These are phyloP conservation scores for Myxozyma sirexii DNA, from an alignment of 805 yeast genomes.

Conservation along the genomic window DNA sequence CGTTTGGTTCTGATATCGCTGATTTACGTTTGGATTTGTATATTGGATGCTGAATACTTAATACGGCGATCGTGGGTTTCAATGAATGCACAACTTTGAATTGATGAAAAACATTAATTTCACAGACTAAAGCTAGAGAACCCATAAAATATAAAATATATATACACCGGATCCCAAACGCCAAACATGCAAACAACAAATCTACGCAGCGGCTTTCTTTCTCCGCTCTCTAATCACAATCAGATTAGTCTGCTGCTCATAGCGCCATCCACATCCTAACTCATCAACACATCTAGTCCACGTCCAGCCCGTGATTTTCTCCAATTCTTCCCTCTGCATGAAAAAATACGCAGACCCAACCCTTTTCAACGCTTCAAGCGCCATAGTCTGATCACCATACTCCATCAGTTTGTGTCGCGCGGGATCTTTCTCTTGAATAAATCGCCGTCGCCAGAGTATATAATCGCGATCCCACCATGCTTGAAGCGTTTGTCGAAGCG, in stretches of 20 bases:
- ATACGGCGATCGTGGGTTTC: no score
- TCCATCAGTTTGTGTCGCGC: constrained; percentile 31
- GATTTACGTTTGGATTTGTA: no score
- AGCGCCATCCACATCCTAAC: constrained; percentile 31
- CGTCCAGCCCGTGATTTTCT: constrained; percentile 24
- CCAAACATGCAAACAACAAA: constrained; percentile 1
- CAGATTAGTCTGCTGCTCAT: constrained; percentile 12
- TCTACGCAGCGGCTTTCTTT: constrained; percentile 1
- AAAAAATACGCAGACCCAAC: constrained; percentile 26
- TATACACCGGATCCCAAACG: neutral
- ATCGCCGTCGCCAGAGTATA: constrained; percentile 31
- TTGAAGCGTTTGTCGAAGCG: constrained; percentile 23
- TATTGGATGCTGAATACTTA: neutral
- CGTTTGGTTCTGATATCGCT: no score
- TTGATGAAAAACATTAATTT: no score
- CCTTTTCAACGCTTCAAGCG: constrained; percentile 21
- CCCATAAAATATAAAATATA: neutral
- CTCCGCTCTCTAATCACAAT: constrained; percentile 28
- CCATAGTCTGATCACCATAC: constrained; percentile 29
- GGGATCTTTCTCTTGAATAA: constrained; percentile 21
- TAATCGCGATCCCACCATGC: constrained; percentile 36
- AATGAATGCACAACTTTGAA: no score
- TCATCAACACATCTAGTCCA: constrained; percentile 24
- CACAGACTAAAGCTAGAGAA: no score
- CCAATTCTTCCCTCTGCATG: constrained; percentile 20